phyloP scores from a whole-genome alignment of 1,284 basidiomycete species.

The Moniliophthora roreri region DNA sequence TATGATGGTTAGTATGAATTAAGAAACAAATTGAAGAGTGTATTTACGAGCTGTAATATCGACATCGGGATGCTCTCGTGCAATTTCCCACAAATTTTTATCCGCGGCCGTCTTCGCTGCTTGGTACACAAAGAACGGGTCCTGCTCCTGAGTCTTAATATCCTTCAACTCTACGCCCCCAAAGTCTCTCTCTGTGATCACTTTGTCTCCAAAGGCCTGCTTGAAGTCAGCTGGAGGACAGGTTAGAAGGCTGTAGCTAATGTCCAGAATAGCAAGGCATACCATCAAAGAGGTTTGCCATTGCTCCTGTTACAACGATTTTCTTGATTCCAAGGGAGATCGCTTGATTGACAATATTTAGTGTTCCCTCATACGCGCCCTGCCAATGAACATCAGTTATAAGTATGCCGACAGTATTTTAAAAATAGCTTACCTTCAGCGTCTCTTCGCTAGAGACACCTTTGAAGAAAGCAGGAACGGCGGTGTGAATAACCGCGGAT shows the following conservation, averaged over 20 bases:
- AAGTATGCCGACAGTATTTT: background rate
- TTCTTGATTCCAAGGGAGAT: constrained; percentile 30
- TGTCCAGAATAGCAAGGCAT: background rate
- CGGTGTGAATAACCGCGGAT: constrained; percentile 7
- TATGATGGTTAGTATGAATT: too few species aligned
- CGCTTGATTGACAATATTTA: constrained; percentile 30
- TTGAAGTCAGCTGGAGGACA: constrained; percentile 5
- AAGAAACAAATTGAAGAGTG: background rate
- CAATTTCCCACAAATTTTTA: constrained; percentile 26
- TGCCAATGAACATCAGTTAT: too few species aligned
- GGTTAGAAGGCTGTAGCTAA: too few species aligned
- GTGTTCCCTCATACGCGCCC: constrained; percentile 25
- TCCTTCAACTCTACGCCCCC: constrained; percentile 19
- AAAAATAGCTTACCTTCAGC: constrained; percentile 2
- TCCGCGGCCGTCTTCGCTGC: constrained; percentile 26
- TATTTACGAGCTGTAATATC: constrained; percentile 24
- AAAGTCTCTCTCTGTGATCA: constrained; percentile 12
- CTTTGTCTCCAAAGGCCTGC: background rate
- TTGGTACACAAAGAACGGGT: constrained; percentile 19
- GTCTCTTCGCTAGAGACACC: background rate
- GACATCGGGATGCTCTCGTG: constrained; percentile 21
- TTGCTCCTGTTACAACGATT: constrained; percentile 30
- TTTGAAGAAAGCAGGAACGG: background rate
- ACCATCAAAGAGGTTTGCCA: constrained; percentile 24
- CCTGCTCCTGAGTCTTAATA: constrained; percentile 11